phyloP scores from a whole-genome alignment of 208 protist species.

The Leishmania mexicana region DNA sequence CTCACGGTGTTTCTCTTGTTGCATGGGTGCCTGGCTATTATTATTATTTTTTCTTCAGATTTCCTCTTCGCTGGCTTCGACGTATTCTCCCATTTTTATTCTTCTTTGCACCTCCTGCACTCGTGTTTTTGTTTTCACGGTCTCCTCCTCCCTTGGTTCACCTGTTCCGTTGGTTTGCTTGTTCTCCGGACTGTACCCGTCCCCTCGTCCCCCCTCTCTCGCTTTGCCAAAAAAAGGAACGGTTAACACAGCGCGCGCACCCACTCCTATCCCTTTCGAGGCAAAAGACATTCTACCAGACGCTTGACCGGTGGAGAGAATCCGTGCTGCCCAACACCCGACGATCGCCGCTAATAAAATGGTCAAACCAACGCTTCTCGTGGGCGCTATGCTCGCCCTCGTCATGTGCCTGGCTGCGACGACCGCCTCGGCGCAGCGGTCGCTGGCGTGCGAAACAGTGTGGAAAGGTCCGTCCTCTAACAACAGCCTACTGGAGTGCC shows the following conservation, averaged over 20 bases:
- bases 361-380: slow-evolving; percentile 14
- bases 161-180: not conserved
- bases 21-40: no score
- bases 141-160: not conserved
- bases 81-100: fast-evolving
- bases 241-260: no score
- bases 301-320: no score
- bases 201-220: not conserved
- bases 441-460: slow-evolving; percentile 76
- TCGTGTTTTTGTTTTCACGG: not conserved
- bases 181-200: not conserved
- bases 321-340: no score
- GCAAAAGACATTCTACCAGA: not conserved
- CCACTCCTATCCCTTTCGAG: not conserved
- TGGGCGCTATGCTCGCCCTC: slow-evolving; percentile 31
- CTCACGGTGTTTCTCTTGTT: no score
- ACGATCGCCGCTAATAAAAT: not conserved
- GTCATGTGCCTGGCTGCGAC: slow-evolving; percentile 35
- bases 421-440: slow-evolving; percentile 38
- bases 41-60: not conserved
- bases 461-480: slow-evolving; percentile 55
- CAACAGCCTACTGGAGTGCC: slow-evolving; percentile 66
- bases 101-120: not conserved
- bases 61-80: not conserved
- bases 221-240: not conserved